These are phyloP conservation scores for Platismatia glauca DNA, from an alignment of 495 filamentous ascomycete species.

Conservation along the genomic window DNA sequence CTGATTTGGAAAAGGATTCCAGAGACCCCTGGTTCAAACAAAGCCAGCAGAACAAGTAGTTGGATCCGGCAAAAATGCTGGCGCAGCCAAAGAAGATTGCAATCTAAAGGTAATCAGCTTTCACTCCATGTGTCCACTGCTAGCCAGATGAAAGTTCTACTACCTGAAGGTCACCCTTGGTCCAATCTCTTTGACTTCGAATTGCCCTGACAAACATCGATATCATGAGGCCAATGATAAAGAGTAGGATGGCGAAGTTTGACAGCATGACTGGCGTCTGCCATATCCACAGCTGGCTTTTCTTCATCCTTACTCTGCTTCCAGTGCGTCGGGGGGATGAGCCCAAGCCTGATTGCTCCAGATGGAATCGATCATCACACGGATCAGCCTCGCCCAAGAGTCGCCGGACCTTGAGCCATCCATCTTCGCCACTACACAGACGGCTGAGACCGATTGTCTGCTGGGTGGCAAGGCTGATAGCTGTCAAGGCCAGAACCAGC, in stretches of 20 bases:
- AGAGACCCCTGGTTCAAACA: conserved; percentile 14
- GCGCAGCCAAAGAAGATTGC: conserved; percentile 16
- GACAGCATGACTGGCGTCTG: conserved; percentile 15
- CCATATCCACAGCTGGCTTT: conserved; percentile 16
- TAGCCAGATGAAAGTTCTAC: no score
- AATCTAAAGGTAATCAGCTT: conserved; percentile 1
- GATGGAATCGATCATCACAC: not conserved
- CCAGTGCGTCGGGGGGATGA: not conserved
- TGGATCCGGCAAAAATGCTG: conserved; percentile 5
- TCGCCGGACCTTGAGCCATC: conserved; percentile 11
- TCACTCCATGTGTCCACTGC: not conserved
- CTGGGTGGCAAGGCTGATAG: conserved; percentile 17
- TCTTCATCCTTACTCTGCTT: conserved; percentile 6
- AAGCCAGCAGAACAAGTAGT: conserved; percentile 18
- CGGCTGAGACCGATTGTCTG: conserved; percentile 18
- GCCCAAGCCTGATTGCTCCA: not conserved
- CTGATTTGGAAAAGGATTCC: not conserved
- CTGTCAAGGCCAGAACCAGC: conserved; percentile 12
- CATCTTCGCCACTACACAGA: conserved; percentile 9
- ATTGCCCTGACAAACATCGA: conserved; percentile 10
- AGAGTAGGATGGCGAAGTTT: conserved; percentile 13
- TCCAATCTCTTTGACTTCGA: conserved; percentile 1
- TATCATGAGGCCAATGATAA: conserved; percentile 16
- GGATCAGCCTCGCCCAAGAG: conserved; percentile 5
- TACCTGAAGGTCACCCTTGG: conserved; percentile 8